Conservation (phyloP, 2,329 filamentous ascomycete genomes). For the Aspergillus carbonarius region DNA sequence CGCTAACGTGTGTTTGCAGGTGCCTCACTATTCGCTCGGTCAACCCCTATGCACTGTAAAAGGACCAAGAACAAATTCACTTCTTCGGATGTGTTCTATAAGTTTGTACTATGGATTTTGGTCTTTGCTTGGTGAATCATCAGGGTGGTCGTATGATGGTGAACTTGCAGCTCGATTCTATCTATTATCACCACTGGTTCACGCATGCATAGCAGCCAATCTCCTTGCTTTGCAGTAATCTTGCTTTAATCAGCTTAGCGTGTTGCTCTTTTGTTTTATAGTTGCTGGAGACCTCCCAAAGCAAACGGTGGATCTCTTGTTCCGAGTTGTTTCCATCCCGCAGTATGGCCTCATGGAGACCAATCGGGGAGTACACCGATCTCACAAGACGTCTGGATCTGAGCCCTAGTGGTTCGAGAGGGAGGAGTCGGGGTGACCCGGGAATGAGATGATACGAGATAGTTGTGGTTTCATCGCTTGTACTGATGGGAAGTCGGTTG, state of each 20-base stretch:
- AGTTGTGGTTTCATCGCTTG: conserved; percentile 7
- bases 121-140: conserved; percentile 12
- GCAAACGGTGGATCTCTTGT: conserved; percentile 11
- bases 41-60: conserved; percentile 52
- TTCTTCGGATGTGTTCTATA: conserved; percentile 26
- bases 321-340: conserved; percentile 11
- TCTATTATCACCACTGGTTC: conserved; percentile 7
- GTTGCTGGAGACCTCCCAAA: conserved; percentile 12
- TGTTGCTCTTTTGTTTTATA: conserved; percentile 20
- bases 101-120: conserved; percentile 23
- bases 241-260: conserved; percentile 26
- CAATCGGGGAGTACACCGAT: conserved; percentile 13
- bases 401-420: background rate
- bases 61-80: conserved; percentile 13
- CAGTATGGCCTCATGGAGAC: conserved; percentile 3
- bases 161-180: conserved; percentile 13
- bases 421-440: background rate
- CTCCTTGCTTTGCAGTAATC: conserved; percentile 15
- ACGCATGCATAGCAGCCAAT: conserved; percentile 1
- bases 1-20: conserved; percentile 32
- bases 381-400: conserved; percentile 2
- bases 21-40: conserved; percentile 53
- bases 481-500: conserved; percentile 12
- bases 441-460: conserved; percentile 5
- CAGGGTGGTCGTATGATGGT: conserved; percentile 12